Evolutionary conservation across 805 yeast species (phyloP).

Genomic region (Saturnispora saitoi): DNA sequence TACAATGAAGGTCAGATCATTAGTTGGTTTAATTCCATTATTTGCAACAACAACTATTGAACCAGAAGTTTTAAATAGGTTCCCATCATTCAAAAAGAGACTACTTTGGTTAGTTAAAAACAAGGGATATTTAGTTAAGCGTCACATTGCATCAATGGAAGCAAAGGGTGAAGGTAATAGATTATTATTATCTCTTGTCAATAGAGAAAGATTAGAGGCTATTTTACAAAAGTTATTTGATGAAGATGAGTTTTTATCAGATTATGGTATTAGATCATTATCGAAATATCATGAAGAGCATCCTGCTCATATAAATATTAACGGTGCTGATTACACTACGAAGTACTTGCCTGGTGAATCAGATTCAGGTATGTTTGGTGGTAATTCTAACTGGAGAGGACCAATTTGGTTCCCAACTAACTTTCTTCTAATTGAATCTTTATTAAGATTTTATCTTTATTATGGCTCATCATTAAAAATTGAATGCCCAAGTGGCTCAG

Average conservation of each 20-base stretch:
- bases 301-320: conserved; percentile 78
- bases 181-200: conserved; percentile 67
- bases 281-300: conserved; percentile 79
- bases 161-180: conserved; percentile 76
- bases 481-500: conserved; percentile 83
- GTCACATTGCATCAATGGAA: conserved; percentile 81
- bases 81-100: conserved; percentile 76
- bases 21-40: conserved; percentile 86
- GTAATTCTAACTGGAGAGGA: conserved; percentile 95
- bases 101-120: conserved; percentile 77
- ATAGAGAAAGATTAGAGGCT: conserved; percentile 66
- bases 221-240: conserved; percentile 76
- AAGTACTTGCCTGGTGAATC: conserved; percentile 82
- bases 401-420: conserved; percentile 96
- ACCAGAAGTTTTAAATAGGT: conserved; percentile 66
- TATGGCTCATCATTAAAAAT: conserved; percentile 81
- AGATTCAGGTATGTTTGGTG: conserved; percentile 91
- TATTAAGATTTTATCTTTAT: conserved; percentile 79
- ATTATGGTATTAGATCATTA: conserved; percentile 79
- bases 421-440: conserved; percentile 74
- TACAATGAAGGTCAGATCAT: conserved; percentile 75
- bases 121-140: conserved; percentile 55
- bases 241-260: conserved; percentile 77
- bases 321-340: conserved; percentile 63
- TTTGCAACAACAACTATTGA: conserved; percentile 86